Evolutionary conservation across 2,329 filamentous ascomycete species (phyloP).

Genomic region (Amesomyces nigricolor): DNA sequence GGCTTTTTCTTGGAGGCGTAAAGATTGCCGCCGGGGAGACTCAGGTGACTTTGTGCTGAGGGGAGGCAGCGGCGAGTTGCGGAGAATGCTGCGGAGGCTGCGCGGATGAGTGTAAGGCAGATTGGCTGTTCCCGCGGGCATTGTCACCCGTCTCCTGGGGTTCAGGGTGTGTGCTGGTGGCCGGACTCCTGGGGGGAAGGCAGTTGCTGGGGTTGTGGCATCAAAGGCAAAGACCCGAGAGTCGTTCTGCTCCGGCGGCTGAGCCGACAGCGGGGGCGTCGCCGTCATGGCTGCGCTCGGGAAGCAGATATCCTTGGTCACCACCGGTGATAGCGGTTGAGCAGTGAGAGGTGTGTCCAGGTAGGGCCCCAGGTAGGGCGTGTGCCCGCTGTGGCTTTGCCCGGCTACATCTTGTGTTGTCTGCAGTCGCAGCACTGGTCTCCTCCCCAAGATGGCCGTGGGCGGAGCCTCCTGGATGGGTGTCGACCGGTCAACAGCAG

Average conservation of each 20-base stretch:
- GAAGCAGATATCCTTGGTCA: conserved; percentile 41
- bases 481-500: conserved; percentile 55
- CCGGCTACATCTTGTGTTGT: conserved; percentile 33
- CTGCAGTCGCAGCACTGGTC: conserved; percentile 35
- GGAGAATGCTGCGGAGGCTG: conserved; percentile 57
- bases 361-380: conserved; percentile 42
- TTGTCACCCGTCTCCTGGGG: conserved; percentile 35
- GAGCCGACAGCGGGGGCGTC: conserved; percentile 54
- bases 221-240: conserved; percentile 43
- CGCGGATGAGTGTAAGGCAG: conserved; percentile 55
- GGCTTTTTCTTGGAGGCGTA: conserved; percentile 49
- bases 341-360: conserved; percentile 52
- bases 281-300: conserved; percentile 52
- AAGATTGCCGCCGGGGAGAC: conserved; percentile 50
- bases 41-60: conserved; percentile 44
- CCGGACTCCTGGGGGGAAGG: conserved; percentile 1
- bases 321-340: conserved; percentile 44
- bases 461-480: conserved; percentile 41
- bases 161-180: conserved; percentile 27
- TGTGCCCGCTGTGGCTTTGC: conserved; percentile 34
- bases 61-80: conserved; percentile 59
- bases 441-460: conserved; percentile 40
- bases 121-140: conserved; percentile 29
- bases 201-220: conserved; percentile 3
- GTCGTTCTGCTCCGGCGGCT: conserved; percentile 40